Evolutionary conservation across 441 rosid species (phyloP), one percentile per base, ranked within the genome.

Genomic region (Manihot esculenta): DNA sequence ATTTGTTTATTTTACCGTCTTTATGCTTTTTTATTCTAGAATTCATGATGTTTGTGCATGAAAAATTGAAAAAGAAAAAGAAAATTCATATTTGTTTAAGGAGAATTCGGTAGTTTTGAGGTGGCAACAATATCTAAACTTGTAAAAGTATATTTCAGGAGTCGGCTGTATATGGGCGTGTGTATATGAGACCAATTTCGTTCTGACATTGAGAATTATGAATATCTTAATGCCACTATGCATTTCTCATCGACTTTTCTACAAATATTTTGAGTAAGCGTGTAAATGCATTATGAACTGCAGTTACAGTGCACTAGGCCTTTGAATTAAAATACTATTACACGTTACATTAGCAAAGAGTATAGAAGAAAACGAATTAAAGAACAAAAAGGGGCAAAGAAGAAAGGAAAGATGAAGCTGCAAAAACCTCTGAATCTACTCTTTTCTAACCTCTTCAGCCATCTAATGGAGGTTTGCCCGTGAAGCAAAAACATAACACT

Each of bases 391-490:
- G 13, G 20, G 20, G 1, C 23, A 11, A 21, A 6, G 8, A 10
- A 27, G 33, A 44, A 55, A 62, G 20, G 54, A 63, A 71, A 66
- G 44, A 45, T 33, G 38, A 33, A 68, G 77, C 42, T 62, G 66
- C 72, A 53, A 60, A n/a, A 65, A 78, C 24, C 30, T 67, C 24
- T 58, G 72, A 78, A 62, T 71, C 74, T 76, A 62, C 45, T 69
- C 60, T 54, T 47, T 65, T 76, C 66, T 69, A 76, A 38, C 70
- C 74, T 54, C 55, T 74, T 65, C 71, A 54, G 64, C 45, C 64
- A 57, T 58, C 63, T 47, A 66, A 59, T 48, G 74, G 80, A 66
- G 82, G 82, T 33, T 73, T 78, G 67, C 70, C 71, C 84, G 83
- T 81, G 85, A 64, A 51, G 49, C 54, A 70, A 71, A 68, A 79